Base-by-base conservation (phyloP, 140 eudicot species). In the Erigeron philadelphicus region DNA sequence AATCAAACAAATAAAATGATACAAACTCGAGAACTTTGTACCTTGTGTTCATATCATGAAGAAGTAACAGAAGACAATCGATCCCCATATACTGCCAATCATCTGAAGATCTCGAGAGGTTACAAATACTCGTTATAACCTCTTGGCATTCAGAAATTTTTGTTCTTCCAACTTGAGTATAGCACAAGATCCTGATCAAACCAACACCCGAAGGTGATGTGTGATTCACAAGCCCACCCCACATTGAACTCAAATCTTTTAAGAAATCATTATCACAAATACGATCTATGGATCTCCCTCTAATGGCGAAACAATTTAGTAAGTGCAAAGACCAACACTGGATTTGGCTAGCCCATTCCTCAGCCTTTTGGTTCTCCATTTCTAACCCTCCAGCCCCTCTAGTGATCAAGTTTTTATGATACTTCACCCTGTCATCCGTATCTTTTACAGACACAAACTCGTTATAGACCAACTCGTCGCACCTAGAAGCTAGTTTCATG, bases 11-110 rank as follows among this genome's bases (percentile, higher is more conserved):
- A 72, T 42, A 74, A 45, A 71, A 61, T 0, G 77, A 63, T 63
- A 70, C 86, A 18, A 70, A 44, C 70, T 88, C 84, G 57, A 87
- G 78, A 18, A 88, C 85, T 73, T 80, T 84, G 84, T 80, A 80
- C 88, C 97, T 90, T 58, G 96, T 83, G 54, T 60, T 66, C 49
- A 65, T 43, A 66, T 90, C 97, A 45, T 72, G 80, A 8, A 90
- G 97, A 76, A 90, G 93, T 61, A 88, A 72, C 5, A 87, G 71
- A 57, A 90, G 88, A 73, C 94, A 87, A 72, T 90, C 97, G 21
- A 90, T 86, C 23, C 84, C 97, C 87, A 90, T 85, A 63, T 90
- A 90, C 57, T 87, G 97, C 97, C 97, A 90, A 80, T 87, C 95
- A 80, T 90, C 97, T 1, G 95, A 90, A 54, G 97, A 90, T 66